Base-by-base conservation (phyloP, 805 yeast genomes). In the Komagataella pastoris region DNA sequence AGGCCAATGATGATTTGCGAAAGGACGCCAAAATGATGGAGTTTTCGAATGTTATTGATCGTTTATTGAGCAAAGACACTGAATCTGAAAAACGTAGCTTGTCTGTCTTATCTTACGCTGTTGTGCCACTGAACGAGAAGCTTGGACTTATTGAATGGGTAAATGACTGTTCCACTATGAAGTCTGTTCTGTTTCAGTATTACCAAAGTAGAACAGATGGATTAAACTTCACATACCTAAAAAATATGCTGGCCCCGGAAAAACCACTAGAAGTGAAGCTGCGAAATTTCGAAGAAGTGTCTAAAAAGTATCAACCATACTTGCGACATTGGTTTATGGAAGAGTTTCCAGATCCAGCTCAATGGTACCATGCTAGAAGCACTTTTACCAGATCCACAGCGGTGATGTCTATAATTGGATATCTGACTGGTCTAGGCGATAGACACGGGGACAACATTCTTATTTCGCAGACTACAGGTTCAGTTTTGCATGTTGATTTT, bases 341-440 rank as follows among this genome's bases (percentile, higher is more conserved):
- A 53, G 83, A 79, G 50, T 91, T 89, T 58, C 88, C 97, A 0
- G 96, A 90, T 56, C 96, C 98, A 0, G 77, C 81, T 6, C 70
- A 79, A 1, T 93, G 99, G 99, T 85, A 88, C 54, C 74, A 75
- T 47, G 86, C 91, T 1, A 69, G 98, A 52, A 83, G 81, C 49
- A 72, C 74, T 43, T 95, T 77, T 62, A 81, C 87, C 0, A 72
- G 95, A 51, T 81, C 96, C 0, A 73, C 85, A 24, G 97, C 97
- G 0, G 98, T 91, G 0, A 93, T 95, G 99, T 89, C 97, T 0
- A 88, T 93, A 72, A 96, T 91, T 4, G 99, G 99, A 0, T 88
- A 87, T 62, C 80, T 93, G 48, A 72, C 93, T 24, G 99, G 99
- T 7, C 73, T 93, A 49, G 99, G 99, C 21, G 99, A 93, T 65